phyloP scores from a whole-genome alignment of 2,329 filamentous ascomycete genomes.

The Hypoxylon sp. region DNA sequence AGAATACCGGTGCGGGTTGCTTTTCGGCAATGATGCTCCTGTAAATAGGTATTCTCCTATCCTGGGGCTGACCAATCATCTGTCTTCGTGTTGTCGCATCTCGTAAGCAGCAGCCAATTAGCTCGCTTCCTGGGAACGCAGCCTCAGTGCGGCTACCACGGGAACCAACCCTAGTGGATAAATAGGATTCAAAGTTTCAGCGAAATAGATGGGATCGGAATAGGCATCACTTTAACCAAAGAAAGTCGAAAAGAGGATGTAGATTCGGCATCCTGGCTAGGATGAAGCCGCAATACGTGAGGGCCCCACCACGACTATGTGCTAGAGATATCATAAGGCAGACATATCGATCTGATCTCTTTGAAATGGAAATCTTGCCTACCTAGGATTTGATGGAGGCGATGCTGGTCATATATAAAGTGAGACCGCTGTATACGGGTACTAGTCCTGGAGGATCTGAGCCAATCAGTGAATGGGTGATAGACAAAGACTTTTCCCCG shows the following conservation, averaged over 20 bases:
- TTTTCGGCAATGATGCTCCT: conserved; percentile 23
- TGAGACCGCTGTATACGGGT: too few relatives aligned
- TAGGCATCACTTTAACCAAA: conserved; percentile 20
- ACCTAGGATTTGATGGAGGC: too few relatives aligned
- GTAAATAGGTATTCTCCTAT: conserved; percentile 23
- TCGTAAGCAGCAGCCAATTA: conserved; percentile 37
- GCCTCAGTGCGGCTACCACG: conserved; percentile 15
- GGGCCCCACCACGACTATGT: conserved; percentile 11
- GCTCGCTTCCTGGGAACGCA: neutral
- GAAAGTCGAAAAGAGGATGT: conserved; percentile 9
- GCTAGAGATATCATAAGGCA: conserved; percentile 12
- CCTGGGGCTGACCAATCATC: conserved; percentile 29
- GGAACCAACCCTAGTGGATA: conserved; percentile 13
- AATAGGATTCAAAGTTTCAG: conserved; percentile 24
- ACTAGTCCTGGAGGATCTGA: too few relatives aligned
- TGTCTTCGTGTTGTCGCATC: neutral
- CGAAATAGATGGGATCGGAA: conserved; percentile 14
- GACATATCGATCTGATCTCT: conserved; percentile 4
- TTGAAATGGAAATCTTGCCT: too few relatives aligned
- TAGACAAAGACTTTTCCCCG: too few relatives aligned
- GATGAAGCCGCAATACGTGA: conserved; percentile 11
- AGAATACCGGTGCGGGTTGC: conserved; percentile 9
- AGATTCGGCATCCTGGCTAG: conserved; percentile 13
- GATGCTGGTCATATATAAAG: too few relatives aligned
- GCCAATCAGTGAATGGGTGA: too few relatives aligned